Evolutionary conservation across 1,139 yeast species (phyloP).

Genomic region (Nakaseomyces delphensis): DNA sequence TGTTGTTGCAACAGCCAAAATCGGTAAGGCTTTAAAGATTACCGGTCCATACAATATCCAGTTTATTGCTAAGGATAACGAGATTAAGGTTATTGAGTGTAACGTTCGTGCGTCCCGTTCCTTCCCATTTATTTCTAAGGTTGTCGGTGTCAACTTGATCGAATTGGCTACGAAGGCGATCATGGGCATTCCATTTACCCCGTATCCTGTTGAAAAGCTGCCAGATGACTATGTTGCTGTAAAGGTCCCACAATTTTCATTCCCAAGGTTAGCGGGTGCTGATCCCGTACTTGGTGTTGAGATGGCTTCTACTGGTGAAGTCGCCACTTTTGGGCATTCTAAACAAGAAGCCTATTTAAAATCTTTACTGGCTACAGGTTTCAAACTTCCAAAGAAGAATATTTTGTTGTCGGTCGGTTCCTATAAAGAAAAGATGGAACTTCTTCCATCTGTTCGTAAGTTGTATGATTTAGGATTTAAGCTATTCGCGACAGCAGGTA

Average conservation of each 20-base stretch:
- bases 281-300: constrained; percentile 98
- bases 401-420: constrained; percentile 92
- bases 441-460: constrained; percentile 78
- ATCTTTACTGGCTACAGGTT: constrained; percentile 89
- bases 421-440: constrained; percentile 91
- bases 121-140: constrained; percentile 97
- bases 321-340: constrained; percentile 92
- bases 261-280: constrained; percentile 96
- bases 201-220: constrained; percentile 81
- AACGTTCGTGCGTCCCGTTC: constrained; percentile 98
- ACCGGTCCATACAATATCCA: constrained; percentile 99
- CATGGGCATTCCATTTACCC: constrained; percentile 76
- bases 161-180: constrained; percentile 97
- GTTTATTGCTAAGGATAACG: constrained; percentile 85
- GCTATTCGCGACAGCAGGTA: constrained; percentile 96
- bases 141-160: constrained; percentile 91
- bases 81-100: constrained; percentile 96
- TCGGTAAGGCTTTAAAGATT: constrained; percentile 89
- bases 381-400: constrained; percentile 91
- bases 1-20: constrained; percentile 91
- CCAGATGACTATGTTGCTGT: constrained; percentile 95
- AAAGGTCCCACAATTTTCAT: constrained; percentile 96
- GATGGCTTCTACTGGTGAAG: constrained; percentile 99
- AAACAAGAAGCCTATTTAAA: constrained; percentile 96
- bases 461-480: constrained; percentile 78